A percentile compares a stretch with the other conserved stretches of the same genome.
Evolutionary conservation across 805 yeast genomes (phyloP).

Genomic region (Schwanniomyces vanrijiae): DNA sequence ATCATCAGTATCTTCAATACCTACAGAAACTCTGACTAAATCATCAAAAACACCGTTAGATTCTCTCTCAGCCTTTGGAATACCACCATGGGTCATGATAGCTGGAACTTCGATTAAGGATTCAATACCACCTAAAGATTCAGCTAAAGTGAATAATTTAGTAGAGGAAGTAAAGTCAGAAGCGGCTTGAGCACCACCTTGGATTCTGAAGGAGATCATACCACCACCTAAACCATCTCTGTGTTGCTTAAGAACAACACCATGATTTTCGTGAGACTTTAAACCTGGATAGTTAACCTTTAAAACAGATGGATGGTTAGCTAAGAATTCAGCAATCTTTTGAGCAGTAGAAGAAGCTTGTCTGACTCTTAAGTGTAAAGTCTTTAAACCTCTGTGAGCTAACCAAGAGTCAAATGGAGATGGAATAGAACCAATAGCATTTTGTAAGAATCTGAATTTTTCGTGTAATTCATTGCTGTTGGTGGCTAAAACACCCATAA

Average conservation of each 20-base stretch:
- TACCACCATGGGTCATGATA: constrained; percentile 90
- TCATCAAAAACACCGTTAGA: constrained; percentile 79
- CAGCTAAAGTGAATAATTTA: constrained; percentile 80
- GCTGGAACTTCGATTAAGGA: constrained; percentile 86
- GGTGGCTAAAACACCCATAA: constrained; percentile 79
- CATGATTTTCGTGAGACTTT: constrained; percentile 60
- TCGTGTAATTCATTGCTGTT: constrained; percentile 61
- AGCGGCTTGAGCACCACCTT: constrained; percentile 80
- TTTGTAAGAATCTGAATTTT: constrained; percentile 73
- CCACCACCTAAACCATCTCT: constrained; percentile 88
- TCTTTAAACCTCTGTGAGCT: constrained; percentile 89
- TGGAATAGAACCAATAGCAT: constrained; percentile 86
- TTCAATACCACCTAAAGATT: constrained; percentile 89
- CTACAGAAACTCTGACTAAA: constrained; percentile 79
- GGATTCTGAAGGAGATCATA: constrained; percentile 83
- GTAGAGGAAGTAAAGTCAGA: constrained; percentile 70
- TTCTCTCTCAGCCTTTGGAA: constrained; percentile 76
- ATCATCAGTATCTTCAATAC: constrained; percentile 83
- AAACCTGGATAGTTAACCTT: constrained; percentile 86
- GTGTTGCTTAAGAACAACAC: constrained; percentile 70
- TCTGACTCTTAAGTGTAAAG: constrained; percentile 75
- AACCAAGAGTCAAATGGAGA: constrained; percentile 91
- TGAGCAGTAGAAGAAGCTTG: constrained; percentile 68
- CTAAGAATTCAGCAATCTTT: constrained; percentile 66
- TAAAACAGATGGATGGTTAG: constrained; percentile 48